Evolutionary conservation across 352 stramenopile species (phyloP), one percentile per base, ranked within the genome.

Genomic region (Phytophthora pseudosyringae): DNA sequence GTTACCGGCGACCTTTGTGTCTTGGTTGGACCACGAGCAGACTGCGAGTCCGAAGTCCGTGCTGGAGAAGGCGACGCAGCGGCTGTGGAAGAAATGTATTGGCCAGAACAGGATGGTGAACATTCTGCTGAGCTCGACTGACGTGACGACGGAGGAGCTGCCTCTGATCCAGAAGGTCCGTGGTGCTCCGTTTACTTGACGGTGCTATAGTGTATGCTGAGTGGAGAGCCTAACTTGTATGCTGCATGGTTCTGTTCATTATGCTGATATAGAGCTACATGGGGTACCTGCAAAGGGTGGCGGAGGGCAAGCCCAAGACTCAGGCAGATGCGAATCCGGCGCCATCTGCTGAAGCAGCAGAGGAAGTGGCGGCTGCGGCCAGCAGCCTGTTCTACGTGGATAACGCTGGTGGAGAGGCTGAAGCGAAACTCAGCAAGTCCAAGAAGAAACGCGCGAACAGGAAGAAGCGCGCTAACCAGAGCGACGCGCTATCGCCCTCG

Each of bases 321-420:
- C 31, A 16, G 33, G 48, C 13, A 47, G 44, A 38, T 47, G 11
- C 35, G 18, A 53, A 49, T n/a, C 15, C 38, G 26, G 40, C 26
- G n/a, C 5, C 44, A 13, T 46, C 43, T 5, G 29, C 29, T 51
- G 46, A 51, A 21, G 29, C 40, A 48, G 32, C 41, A 21, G 21
- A 49, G 38, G 40, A 49, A 43, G 41, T 33, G 11, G 32, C 33
- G 3, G 13, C 16, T 16, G 60, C 65, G 18, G 29, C 52, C 18
- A 64, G 58, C 38, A 52, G 40, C 57, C 59, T 89, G 8, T 91
- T 91, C 59, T 90, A 85, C 59, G 51, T 78, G 68, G 82, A 91
- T 67, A 86, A 72, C 46, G 76, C 67, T 31, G 82, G 82, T 29
- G 80, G 71, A 47, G 71, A 76, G 16, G 38, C 13, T 5, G 12